Conservation (phyloP, 495 filamentous ascomycete genomes). For the Hypoxylon trugodes region DNA sequence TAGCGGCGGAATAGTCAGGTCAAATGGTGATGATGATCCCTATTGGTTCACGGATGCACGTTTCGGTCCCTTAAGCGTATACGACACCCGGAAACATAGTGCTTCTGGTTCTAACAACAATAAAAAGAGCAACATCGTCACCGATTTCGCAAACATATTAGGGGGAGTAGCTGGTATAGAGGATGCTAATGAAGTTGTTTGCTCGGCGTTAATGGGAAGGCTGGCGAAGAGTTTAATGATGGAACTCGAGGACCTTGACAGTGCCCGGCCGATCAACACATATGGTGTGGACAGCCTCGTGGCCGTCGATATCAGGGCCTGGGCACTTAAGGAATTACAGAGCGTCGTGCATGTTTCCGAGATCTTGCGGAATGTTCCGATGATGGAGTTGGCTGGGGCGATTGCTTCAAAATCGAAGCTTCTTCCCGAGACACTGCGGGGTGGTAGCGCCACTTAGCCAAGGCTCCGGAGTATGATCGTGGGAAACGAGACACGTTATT, state of each 20-base stretch:
- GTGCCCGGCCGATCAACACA: slow-evolving; percentile 37
- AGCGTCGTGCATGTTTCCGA: slow-evolving; percentile 61
- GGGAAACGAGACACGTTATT: neutral
- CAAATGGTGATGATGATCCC: slow-evolving; percentile 47
- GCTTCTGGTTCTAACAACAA: slow-evolving; percentile 16
- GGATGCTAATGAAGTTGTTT: slow-evolving; percentile 35
- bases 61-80: slow-evolving; percentile 51
- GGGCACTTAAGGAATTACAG: slow-evolving; percentile 54
- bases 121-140: slow-evolving; percentile 7
- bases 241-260: slow-evolving; percentile 44
- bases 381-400: slow-evolving; percentile 40
- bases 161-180: slow-evolving; percentile 24
- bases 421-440: slow-evolving; percentile 22
- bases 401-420: slow-evolving; percentile 44
- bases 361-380: slow-evolving; percentile 54
- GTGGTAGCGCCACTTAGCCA: neutral
- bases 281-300: slow-evolving; percentile 60
- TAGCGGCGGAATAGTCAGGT: slow-evolving; percentile 40
- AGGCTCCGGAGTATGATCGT: neutral
- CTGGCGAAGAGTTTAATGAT: slow-evolving; percentile 43
- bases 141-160: slow-evolving; percentile 35
- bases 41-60: slow-evolving; percentile 58
- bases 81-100: slow-evolving; percentile 38
- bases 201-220: slow-evolving; percentile 40
- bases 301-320: slow-evolving; percentile 56